Base-by-base conservation (phyloP, 2,329 filamentous ascomycete species). In the Orbilia quercus region DNA sequence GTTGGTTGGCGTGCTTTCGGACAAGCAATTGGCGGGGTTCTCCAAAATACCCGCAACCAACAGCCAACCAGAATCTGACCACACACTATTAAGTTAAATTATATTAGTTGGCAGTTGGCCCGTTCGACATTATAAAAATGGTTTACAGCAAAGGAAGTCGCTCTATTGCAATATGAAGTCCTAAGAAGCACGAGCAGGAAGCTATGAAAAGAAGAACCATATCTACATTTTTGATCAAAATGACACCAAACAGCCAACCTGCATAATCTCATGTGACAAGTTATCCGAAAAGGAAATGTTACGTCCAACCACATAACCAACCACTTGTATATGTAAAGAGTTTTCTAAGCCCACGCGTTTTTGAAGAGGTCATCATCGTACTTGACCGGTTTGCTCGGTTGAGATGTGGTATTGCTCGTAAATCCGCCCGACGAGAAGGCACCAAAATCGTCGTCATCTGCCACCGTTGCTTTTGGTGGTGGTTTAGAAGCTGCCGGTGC, bases 321-420 rank as follows among this genome's bases (percentile, higher is more conserved):
- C 28, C 28, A 9, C 9, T 31, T 4, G 9, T 31, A 9, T 9
- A 31, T 31, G 9, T 31, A n/a, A n/a, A n/a, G n/a, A n/a, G n/a
- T 9, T 36, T 50, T 28, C 34, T 82, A 97, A 82, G 92, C 87
- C 94, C 94, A 98, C 54, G 98, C 94, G 81, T 98, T 98, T 31
- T 90, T 92, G 81, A 98, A 98, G 78, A 98, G 81, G 82, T 98
- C 94, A 76, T 97, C 94, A 62, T 87, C 88, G 59, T 85, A 87
- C 18, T 86, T 88, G 76, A 89, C 38, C 18, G 55, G 51, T 12
- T 57, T 87, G 12, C 86, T 86, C 20, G 84, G 82, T 23, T 85
- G 82, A 34, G 88, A 83, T 81, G 90, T 23, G 79, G 75, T 14
- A 77, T 44, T n/a, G 79, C 83, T 79, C 59, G 84, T 86, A 80